These are phyloP conservation scores for Sporothrix mexicana DNA, from an alignment of 2,329 filamentous ascomycete species.

Conservation along the genomic window DNA sequence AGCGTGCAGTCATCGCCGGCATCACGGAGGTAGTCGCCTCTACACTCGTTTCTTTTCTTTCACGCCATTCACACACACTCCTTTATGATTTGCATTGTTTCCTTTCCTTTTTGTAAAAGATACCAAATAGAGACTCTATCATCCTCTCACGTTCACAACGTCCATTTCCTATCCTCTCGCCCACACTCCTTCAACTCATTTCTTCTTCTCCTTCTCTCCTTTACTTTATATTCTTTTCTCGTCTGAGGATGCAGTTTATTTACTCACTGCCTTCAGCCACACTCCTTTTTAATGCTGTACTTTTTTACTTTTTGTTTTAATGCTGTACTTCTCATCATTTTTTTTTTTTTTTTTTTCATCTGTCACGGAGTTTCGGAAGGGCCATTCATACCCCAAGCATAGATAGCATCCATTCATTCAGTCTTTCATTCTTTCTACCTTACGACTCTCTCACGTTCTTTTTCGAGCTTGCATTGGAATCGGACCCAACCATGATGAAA, in stretches of 20 bases:
- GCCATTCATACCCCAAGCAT: no score
- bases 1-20: slow-evolving; percentile 34
- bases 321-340: not conserved
- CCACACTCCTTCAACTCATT: no score
- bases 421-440: no score
- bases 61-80: not conserved
- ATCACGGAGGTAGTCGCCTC: slow-evolving; percentile 22
- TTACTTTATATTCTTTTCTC: slow-evolving; percentile 5
- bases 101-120: slow-evolving; percentile 12
- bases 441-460: no score
- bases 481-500: no score
- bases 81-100: not conserved
- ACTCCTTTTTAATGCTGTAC: slow-evolving; percentile 8
- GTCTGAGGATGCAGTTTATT: not conserved
- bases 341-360: not conserved
- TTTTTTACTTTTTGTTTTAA: slow-evolving; percentile 2
- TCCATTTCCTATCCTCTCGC: not conserved
- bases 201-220: not conserved
- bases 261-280: not conserved
- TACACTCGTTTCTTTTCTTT: not conserved
- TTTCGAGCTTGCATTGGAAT: no score
- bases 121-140: slow-evolving; percentile 26
- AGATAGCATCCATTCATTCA: no score
- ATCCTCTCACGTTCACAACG: not conserved
- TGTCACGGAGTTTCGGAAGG: no score